Evolutionary conservation across 1,284 basidiomycete species (phyloP).

Genomic region (Puccinia sorghi): DNA sequence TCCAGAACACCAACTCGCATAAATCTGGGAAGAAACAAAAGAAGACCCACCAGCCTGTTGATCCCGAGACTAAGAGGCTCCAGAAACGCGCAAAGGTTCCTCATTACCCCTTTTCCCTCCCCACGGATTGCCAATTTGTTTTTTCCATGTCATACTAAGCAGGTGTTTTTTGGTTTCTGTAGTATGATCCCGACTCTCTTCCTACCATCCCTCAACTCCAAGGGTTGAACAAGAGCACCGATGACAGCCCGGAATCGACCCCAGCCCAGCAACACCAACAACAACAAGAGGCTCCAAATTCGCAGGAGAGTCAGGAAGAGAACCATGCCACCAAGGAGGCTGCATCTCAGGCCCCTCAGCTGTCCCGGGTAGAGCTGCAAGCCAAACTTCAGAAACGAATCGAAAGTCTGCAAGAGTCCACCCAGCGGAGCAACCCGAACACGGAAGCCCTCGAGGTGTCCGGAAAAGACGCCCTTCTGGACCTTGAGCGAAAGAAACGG

Average conservation of each 20-base stretch:
- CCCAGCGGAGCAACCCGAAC: slow-evolving; percentile 5
- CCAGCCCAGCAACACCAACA: neutral
- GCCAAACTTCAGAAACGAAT: slow-evolving; percentile 44
- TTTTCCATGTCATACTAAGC: too few relatives aligned
- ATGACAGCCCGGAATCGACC: neutral
- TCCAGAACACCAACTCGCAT: neutral
- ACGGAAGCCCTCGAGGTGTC: neutral
- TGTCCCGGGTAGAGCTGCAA: slow-evolving; percentile 41
- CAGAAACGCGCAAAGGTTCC: slow-evolving; percentile 44
- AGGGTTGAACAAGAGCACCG: slow-evolving; percentile 26
- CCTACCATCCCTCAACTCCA: slow-evolving; percentile 44
- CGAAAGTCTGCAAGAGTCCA: slow-evolving; percentile 23
- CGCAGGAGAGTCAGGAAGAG: neutral
- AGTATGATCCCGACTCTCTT: slow-evolving; percentile 38
- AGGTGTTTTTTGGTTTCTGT: too few relatives aligned
- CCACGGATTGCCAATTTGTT: too few relatives aligned
- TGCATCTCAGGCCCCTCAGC: slow-evolving; percentile 8
- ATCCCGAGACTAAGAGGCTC: slow-evolving; percentile 27
- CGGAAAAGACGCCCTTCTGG: slow-evolving; percentile 35
- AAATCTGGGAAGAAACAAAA: slow-evolving; percentile 32
- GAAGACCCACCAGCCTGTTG: neutral
- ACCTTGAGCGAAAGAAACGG: slow-evolving; percentile 32
- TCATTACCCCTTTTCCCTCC: too few relatives aligned
- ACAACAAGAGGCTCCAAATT: neutral
- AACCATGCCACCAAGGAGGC: neutral